Conservation (phyloP, 1,284 basidiomycete genomes). For the Meira miltonrushii region DNA sequence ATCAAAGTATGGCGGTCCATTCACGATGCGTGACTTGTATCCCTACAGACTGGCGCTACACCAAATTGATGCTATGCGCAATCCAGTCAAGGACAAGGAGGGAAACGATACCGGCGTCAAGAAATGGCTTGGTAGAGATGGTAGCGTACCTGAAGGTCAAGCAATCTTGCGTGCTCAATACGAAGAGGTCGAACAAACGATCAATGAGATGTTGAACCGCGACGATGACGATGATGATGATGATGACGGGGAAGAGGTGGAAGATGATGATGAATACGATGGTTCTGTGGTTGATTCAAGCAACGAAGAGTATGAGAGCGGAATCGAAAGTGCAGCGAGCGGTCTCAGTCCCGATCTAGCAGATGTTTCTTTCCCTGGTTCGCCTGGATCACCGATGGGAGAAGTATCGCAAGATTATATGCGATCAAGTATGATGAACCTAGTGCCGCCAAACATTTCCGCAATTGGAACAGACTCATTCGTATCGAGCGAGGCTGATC, state of each 20-base stretch:
- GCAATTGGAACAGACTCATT: background rate
- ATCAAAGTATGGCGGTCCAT: conserved; percentile 90
- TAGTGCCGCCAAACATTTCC: background rate
- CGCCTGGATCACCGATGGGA: background rate
- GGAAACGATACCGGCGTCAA: conserved; percentile 48
- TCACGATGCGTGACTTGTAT: conserved; percentile 90
- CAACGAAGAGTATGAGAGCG: conserved; percentile 10
- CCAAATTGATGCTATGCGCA: conserved; percentile 87
- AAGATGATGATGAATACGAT: conserved; percentile 14
- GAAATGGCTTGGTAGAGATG: conserved; percentile 58
- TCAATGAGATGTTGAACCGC: conserved; percentile 59
- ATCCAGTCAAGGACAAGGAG: conserved; percentile 75
- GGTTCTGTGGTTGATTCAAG: conserved; percentile 4
- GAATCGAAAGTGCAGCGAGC: conserved; percentile 1
- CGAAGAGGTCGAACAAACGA: conserved; percentile 89
- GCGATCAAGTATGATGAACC: background rate
- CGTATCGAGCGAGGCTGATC: too few relatives aligned
- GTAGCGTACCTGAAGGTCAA: conserved; percentile 86
- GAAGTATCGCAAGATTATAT: background rate
- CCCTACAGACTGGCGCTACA: conserved; percentile 93
- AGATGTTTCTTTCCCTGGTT: background rate
- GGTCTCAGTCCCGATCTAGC: background rate
- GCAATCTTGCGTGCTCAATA: conserved; percentile 93
- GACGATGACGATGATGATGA: conserved; percentile 49
- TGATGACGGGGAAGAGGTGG: conserved; percentile 35